Evolutionary conservation across 768 basidiomycete species (phyloP).

Genomic region (Lanmaoa pseudosensibilis): DNA sequence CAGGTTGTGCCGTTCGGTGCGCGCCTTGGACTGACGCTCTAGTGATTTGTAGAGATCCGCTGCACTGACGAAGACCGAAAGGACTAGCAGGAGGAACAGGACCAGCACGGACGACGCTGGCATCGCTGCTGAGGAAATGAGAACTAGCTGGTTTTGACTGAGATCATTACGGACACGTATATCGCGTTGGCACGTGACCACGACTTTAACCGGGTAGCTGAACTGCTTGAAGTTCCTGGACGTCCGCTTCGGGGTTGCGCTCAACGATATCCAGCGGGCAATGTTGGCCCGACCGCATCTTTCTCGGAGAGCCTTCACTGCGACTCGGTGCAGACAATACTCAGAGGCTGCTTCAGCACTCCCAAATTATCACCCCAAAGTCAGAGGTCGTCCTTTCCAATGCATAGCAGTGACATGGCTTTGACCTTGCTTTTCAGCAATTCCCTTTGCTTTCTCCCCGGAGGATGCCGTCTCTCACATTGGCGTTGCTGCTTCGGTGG

Average conservation of each 20-base stretch:
- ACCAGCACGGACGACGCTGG: conserved; percentile 25
- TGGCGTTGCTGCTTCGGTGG: conserved; percentile 35
- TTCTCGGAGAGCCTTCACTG: background rate
- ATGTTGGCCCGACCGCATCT: conserved; percentile 21
- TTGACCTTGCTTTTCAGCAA: conserved; percentile 37
- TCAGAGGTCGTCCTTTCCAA: conserved; percentile 35
- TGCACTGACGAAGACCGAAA: conserved; percentile 41
- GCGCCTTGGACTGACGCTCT: conserved; percentile 62
- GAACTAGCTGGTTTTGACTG: background rate
- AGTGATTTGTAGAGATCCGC: conserved; percentile 81
- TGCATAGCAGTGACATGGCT: background rate
- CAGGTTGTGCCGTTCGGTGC: conserved; percentile 18
- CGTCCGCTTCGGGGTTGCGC: background rate
- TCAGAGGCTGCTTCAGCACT: conserved; percentile 12
- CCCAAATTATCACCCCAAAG: conserved; percentile 36
- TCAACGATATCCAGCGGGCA: background rate
- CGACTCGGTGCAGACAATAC: conserved; percentile 17
- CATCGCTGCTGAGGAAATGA: conserved; percentile 20
- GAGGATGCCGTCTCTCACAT: conserved; percentile 45
- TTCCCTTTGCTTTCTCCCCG: conserved; percentile 50
- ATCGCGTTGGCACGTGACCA: conserved; percentile 28
- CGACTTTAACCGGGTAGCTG: background rate
- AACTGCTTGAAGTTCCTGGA: too few species aligned
- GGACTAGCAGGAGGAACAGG: conserved; percentile 32
- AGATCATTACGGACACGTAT: conserved; percentile 31